Base-by-base conservation (phyloP, 2,329 filamentous ascomycete genomes). In the Penicillium sp. region DNA sequence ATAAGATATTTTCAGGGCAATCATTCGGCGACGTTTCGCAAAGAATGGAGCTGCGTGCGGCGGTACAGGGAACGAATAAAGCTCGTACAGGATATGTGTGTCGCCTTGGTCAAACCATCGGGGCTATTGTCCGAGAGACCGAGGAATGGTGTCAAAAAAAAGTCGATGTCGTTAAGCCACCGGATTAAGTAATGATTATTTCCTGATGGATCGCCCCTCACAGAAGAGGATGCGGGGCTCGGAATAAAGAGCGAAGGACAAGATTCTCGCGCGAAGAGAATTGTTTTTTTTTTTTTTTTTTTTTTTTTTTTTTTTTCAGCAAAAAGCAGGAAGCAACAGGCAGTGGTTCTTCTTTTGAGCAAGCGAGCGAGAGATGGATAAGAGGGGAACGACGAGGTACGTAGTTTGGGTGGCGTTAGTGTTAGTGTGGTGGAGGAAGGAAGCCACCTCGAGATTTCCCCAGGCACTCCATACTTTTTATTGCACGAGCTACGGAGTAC, bases 171-270 rank as follows among this genome's bases (percentile, higher is more conserved):
- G 52, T n/a, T 24, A 16, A 53, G 30, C 30, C 52, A 48, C 52
- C 46, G 33, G 52, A 55, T 55, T 48, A 55, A 55, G 52, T 55
- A 55, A 55, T 48, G 33, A 23, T n/a, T 28, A 43, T 47, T 30
- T 48, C 23, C 42, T 18, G 23, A 21, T 53, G 45, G 52, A 48
- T 42, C 52, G 52, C 52, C 52, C 45, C 52, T 55, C 52, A 42
- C 28, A 24, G 26, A 47, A 38, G 52, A 26, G 12, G 18, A 24
- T 47, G 51, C 51, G 51, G 51, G 51, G 30, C 30, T 43, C 30
- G 45, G 33, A 21, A 48, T 3, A 47, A 47, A 35, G 45, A 33
- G 45, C 52, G 33, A 43, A 30, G 30, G 40, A 21, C 48, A 42
- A 18, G 30, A n/a, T 35, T 43, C 9, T 16, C 24, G 28, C 35